Percentiles rank a stretch among this genome's conserved stretches.
Conservation (phyloP, 225 moss, liverwort and hornwort genomes). For the Physcomitrellopsis africana region DNA sequence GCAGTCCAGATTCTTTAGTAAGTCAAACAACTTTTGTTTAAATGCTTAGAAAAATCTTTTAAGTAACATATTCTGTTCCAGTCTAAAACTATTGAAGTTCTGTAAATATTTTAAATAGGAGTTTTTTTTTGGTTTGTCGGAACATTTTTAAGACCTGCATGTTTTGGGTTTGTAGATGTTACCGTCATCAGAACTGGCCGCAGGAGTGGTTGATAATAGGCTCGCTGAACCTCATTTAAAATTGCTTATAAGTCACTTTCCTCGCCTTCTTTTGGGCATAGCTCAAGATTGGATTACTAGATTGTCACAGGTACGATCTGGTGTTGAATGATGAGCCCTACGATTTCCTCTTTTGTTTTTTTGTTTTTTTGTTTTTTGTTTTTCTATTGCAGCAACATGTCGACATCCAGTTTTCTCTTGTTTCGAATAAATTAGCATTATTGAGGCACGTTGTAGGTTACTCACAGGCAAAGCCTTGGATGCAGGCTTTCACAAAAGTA, state of each 20-base stretch:
- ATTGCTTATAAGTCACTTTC: constrained; percentile 65
- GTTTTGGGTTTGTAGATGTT: constrained; percentile 68
- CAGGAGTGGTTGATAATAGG: constrained; percentile 64
- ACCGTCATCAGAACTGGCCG: constrained; percentile 82
- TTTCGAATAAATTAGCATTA: constrained; percentile 9
- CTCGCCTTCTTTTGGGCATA: constrained; percentile 58
- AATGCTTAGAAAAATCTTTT: constrained; percentile 1
- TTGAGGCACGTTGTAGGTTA: constrained; percentile 14
- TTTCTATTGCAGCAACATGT: constrained; percentile 15
- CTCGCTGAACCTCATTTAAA: constrained; percentile 82
- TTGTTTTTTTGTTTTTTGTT: too few species aligned
- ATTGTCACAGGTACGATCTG: constrained; percentile 66
- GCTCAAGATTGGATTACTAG: constrained; percentile 62
- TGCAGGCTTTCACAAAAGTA: constrained; percentile 83
- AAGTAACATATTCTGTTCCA: background rate
- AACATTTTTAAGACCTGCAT: constrained; percentile 5
- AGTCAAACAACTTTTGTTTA: constrained; percentile 2
- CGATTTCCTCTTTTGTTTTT: background rate
- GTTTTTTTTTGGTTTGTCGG: constrained; percentile 3
- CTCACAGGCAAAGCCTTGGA: constrained; percentile 22
- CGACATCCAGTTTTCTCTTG: constrained; percentile 12
- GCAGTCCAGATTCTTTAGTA: background rate
- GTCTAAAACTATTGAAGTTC: background rate
- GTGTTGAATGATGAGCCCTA: constrained; percentile 20
- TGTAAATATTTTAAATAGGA: constrained; percentile 1